Base-by-base conservation (phyloP, 2,329 filamentous ascomycete genomes). In the Fusarium marasasianum region DNA sequence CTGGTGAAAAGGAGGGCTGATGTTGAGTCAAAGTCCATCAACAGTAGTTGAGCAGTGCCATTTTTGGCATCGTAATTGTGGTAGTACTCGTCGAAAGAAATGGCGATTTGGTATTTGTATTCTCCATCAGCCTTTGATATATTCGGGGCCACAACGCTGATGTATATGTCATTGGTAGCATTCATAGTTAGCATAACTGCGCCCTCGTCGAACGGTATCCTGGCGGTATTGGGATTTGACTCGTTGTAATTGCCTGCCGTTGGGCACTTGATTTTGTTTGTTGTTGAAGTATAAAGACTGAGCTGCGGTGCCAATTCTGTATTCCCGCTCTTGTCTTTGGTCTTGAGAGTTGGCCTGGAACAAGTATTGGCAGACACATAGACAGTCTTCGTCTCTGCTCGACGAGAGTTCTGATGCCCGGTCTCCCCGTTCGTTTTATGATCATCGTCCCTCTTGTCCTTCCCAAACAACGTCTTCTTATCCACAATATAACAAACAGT, bases 311-410 rank as follows among this genome's bases (percentile, higher is more conserved):
- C 45, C 45, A 50, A n/a, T 29, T 63, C 51, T 26, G 48, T 47
- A 14, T 69, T 63, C 22, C 66, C 56, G 37, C 69, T 57, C 26
- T 71, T 66, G 37, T 72, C 66, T 48, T 73, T 72, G 14, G 68
- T 43, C 45, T 72, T 57, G 9, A 87, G 85, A 26, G 83, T 80
- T 18, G 96, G 96, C 77, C 97, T 94, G 33, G 90, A 82, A 82
- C 96, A 99, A 2, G 94, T 95, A 75, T 95, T 98, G 48, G 95
- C 91, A 5, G 95, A 95, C 61, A 99, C 87, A 81, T 93, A 98
- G 7, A 98, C 85, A 4, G 83, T 89, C 47, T 82, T 78, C 15
- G 66, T 40, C 14, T 75, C 35, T 26, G 86, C 22, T 82, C 81
- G 31, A 82, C 72, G 58, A 78, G 72, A 48, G 11, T 63, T 64